Evolutionary conservation across 768 basidiomycete genomes (phyloP).

Genomic region (Amanita pseudoporphyria): DNA sequence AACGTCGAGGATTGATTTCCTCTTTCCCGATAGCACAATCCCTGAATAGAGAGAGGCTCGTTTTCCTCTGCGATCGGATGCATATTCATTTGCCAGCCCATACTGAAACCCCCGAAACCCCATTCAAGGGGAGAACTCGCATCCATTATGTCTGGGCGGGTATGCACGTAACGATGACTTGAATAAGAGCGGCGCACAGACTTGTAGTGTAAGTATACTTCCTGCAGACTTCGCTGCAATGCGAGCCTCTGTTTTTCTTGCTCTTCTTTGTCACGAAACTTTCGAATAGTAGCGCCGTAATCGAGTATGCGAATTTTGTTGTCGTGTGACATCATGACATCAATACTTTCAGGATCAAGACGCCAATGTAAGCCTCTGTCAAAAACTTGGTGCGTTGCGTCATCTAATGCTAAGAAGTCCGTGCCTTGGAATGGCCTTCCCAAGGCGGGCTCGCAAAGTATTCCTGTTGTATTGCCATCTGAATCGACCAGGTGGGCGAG

Average conservation of each 20-base stretch:
- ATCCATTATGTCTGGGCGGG: not conserved
- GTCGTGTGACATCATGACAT: conserved; percentile 22
- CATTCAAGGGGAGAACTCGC: not conserved
- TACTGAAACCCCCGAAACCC: not conserved
- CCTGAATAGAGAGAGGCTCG: not conserved
- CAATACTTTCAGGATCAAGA: conserved; percentile 11
- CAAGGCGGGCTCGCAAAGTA: conserved; percentile 26
- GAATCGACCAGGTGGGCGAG: conserved; percentile 24
- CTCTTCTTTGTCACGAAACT: not conserved
- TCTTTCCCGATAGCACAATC: not conserved
- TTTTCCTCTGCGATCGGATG: not conserved
- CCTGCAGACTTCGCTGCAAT: not conserved
- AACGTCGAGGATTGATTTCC: not conserved
- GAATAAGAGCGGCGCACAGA: not conserved
- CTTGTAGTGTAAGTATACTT: not conserved
- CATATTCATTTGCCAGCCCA: not conserved
- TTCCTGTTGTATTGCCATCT: conserved; percentile 23
- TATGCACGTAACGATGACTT: not conserved
- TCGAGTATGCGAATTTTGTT: conserved; percentile 26
- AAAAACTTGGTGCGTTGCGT: conserved; percentile 21
- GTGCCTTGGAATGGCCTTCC: conserved; percentile 20
- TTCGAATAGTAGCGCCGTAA: conserved; percentile 9
- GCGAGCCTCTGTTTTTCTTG: not conserved
- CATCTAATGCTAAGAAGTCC: conserved; percentile 23
- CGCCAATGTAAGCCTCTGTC: conserved; percentile 17